phyloP scores from a whole-genome alignment of 257 asterid genomes.

The Datura wrightii region DNA sequence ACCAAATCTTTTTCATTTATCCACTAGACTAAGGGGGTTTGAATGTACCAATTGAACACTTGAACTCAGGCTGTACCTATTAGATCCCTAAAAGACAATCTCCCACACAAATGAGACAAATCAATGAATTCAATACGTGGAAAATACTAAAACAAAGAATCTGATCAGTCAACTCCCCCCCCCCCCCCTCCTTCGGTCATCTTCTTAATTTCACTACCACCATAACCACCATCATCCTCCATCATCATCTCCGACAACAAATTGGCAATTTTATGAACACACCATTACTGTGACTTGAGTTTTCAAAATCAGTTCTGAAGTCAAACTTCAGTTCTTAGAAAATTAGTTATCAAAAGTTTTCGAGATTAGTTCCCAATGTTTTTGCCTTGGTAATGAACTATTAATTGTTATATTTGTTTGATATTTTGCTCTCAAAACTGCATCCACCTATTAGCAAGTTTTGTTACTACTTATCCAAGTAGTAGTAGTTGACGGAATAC shows the following conservation, averaged over 20 bases:
- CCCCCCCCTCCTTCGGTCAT: background rate
- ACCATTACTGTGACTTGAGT: constrained; percentile 13
- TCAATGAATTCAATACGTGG: background rate
- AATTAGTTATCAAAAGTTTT: background rate
- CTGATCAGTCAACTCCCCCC: background rate
- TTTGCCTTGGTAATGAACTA: constrained; percentile 1
- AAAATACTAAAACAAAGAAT: background rate
- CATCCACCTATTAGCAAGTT: background rate
- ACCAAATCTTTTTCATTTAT: background rate
- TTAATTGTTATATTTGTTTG: background rate
- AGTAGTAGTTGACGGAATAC: background rate
- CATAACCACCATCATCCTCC: background rate
- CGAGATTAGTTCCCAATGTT: background rate
- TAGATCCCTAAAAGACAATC: constrained; percentile 9
- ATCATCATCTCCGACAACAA: background rate
- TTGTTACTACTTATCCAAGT: background rate
- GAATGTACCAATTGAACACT: background rate
- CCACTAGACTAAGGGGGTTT: background rate
- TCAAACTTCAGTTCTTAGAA: background rate
- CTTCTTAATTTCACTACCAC: background rate
- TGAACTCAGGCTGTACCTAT: background rate
- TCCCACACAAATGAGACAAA: background rate
- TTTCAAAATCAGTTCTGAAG: background rate
- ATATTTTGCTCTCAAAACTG: background rate
- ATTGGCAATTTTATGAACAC: background rate